Conservation (phyloP, 1,284 basidiomycete genomes). For the Meripilus lineatus region DNA sequence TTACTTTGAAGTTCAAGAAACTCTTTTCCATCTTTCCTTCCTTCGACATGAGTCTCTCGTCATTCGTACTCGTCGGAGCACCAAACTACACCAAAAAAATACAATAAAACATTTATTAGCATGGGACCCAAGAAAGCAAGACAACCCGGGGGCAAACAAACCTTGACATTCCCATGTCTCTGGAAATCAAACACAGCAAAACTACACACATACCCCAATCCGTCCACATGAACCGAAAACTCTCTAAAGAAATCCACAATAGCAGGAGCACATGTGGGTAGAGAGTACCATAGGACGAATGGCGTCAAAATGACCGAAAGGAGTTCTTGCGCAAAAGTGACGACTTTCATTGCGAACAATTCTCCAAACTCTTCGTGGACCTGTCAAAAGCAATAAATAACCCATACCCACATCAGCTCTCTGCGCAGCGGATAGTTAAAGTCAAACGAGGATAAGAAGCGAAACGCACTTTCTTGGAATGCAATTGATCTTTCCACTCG, state of each 20-base stretch:
- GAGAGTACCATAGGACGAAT: conserved; percentile 88
- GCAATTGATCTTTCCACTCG: conserved; percentile 86
- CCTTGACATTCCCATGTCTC: conserved; percentile 83
- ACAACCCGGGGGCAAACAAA: conserved; percentile 25
- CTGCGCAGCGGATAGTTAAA: too few species aligned
- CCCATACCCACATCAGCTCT: too few species aligned
- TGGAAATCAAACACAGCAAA: conserved; percentile 99
- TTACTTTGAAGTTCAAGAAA: conserved; percentile 90
- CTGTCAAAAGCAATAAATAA: too few species aligned
- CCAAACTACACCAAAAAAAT: conserved; percentile 54
- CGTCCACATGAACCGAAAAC: conserved; percentile 95
- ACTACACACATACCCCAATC: conserved; percentile 93
- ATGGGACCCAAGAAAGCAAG: not conserved
- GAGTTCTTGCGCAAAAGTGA: conserved; percentile 85
- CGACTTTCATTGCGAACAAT: conserved; percentile 85
- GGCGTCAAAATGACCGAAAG: conserved; percentile 91
- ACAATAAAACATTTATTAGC: not conserved
- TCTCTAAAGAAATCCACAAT: conserved; percentile 97
- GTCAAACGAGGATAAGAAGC: too few species aligned
- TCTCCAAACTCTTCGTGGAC: conserved; percentile 87
- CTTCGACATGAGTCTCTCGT: conserved; percentile 75
- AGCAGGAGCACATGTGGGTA: conserved; percentile 83
- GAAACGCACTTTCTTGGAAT: conserved; percentile 72
- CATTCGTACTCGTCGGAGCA: conserved; percentile 61
- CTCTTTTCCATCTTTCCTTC: conserved; percentile 99